Evolutionary conservation across 2,329 filamentous ascomycete species (phyloP), one percentile per base, ranked within the genome.

Genomic region (Aspergillus sp.): DNA sequence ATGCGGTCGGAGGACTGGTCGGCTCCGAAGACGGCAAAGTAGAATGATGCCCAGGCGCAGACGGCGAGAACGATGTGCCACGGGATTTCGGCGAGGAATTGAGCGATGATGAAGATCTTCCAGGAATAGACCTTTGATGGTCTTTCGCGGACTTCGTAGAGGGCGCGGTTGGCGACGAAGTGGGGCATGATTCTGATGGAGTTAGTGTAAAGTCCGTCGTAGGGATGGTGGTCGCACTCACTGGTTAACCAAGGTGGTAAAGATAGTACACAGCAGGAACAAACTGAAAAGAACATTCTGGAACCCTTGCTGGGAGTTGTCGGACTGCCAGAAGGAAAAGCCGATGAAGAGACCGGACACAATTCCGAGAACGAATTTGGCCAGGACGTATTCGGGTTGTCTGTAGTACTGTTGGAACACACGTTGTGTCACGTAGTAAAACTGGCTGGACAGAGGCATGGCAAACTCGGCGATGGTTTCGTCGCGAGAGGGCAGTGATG

Each of bases 371-470:
- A 82, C 78, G 0, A 83, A 74, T 80, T 96, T 96, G 69, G 90
- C 87, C 78, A 92, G 95, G 73, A 96, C 92, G 78, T 96, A 96
- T 2, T 86, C 84, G 0, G 92, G 92, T 0, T 88, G 92, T 61
- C 92, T 88, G 91, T 91, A 96, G 83, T 93, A 94, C 74, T 96
- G 91, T 73, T 92, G 84, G 80, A 93, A 93, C 36, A 93, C 89
- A 69, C 92, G 90, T 65, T 82, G 76, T 19, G 84, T 83, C 56
- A 90, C 88, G 69, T 87, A 82, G 54, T 75, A 76, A 32, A 93
- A 79, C 75, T 96, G 92, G 3, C 78, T 68, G 49, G 66, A 70
- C 70, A 94, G 90, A 0, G 89, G 84, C 4, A 90, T 89, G 4
- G 91, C 91, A 62, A 95, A 95, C 71, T 94, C 90, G 62, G 85